These are phyloP conservation scores for Pholiota conissans DNA, from an alignment of 768 basidiomycete genomes.

Conservation along the genomic window DNA sequence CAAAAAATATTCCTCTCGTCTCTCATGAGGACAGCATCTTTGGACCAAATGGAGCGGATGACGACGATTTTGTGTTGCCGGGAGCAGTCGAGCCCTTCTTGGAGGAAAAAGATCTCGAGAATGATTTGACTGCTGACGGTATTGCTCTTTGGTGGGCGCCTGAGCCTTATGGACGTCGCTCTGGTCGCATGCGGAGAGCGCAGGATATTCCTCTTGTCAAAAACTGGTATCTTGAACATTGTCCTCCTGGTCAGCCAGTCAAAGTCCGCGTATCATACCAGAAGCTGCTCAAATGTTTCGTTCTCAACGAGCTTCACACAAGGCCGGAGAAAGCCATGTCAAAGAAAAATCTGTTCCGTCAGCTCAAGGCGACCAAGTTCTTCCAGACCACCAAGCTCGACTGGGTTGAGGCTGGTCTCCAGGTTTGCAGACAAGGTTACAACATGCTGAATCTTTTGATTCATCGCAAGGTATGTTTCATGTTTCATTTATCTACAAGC, in stretches of 20 bases:
- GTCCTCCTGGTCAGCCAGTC: constrained; percentile 92
- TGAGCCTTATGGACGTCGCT: constrained; percentile 91
- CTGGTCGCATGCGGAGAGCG: constrained; percentile 89
- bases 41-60: constrained; percentile 81
- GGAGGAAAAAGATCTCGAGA: constrained; percentile 75
- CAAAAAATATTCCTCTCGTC: constrained; percentile 81
- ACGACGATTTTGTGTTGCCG: constrained; percentile 87
- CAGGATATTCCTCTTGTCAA: constrained; percentile 97
- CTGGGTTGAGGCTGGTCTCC: constrained; percentile 98
- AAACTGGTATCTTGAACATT: constrained; percentile 98
- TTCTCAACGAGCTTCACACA: constrained; percentile 90
- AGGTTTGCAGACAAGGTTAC: constrained; percentile 98
- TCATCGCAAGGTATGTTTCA: constrained; percentile 80
- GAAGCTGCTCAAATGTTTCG: constrained; percentile 94
- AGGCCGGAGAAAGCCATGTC: constrained; percentile 94
- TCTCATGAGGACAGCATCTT: constrained; percentile 94
- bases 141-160: constrained; percentile 99
- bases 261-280: constrained; percentile 99
- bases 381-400: constrained; percentile 98
- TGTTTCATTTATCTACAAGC: neutral
- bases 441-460: constrained; percentile 99
- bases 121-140: constrained; percentile 91
- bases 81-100: constrained; percentile 80
- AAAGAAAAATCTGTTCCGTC: constrained; percentile 95
- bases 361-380: constrained; percentile 98